Evolutionary conservation across 2,329 filamentous ascomycete genomes (phyloP), one percentile per base, ranked within the genome.

Genomic region (Hypoxylon sp.): DNA sequence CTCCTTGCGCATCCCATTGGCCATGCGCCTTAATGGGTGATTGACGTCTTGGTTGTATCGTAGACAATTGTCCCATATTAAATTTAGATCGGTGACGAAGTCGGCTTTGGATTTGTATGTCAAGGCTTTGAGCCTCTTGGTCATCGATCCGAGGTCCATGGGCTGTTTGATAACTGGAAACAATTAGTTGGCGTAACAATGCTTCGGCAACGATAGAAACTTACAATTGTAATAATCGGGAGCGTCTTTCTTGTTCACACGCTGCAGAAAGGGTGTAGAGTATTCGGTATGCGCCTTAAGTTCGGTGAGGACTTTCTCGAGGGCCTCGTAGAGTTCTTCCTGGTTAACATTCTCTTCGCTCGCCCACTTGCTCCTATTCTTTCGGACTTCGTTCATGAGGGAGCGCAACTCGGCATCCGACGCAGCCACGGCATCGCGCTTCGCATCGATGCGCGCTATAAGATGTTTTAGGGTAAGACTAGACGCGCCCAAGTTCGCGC

Each of bases 311-410:
- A 99, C 94, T 75, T 97, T 97, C 71, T 99, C 94, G 9, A 94
- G 80, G 7, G 94, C 91, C 75, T 99, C 94, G 69, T 99, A 99
- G 4, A 99, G 80, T 72, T 99, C 94, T 72, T 99, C 94, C 72
- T 99, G 94, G 52, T 94, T 93, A 55, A 99, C 88, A 62, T 95
- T 94, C 63, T 99, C 94, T 71, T 97, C 94, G 69, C 89, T 97
- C 3, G 94, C 93, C 94, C 94, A 99, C 74, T 99, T 99, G 73
- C 93, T 97, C 65, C 94, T 82, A 64, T 97, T 97, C 72, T 97
- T 99, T 59, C 94, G 85, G 12, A 99, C 94, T 72, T 99, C 94
- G 64, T 94, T 97, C 82, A 99, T 96, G 51, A 99, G 76, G 38
- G 88, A 90, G 52, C 94, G 86, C 52, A 99, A 78, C 68, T 99